Base-by-base conservation (phyloP, 148 eudicot genomes). In the Heliosperma pusillum region DNA sequence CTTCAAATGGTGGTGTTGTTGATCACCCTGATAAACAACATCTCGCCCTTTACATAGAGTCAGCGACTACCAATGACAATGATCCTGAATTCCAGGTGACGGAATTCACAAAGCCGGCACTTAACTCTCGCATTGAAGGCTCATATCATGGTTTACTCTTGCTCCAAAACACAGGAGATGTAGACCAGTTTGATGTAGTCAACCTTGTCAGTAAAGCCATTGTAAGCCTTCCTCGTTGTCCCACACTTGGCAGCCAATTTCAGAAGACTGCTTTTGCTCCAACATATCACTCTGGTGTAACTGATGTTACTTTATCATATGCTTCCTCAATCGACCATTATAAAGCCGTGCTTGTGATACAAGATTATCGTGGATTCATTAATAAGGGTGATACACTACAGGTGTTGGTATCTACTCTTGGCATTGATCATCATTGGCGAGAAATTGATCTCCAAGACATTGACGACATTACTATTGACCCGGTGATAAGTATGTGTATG, bases 271-370 rank as follows among this genome's bases (percentile, higher is more conserved):
- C n/a, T n/a, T n/a, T n/a, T n/a, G n/a, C n/a, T n/a, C n/a, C n/a
- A n/a, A n/a, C n/a, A n/a, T n/a, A n/a, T n/a, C n/a, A n/a, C n/a
- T n/a, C n/a, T n/a, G 0, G 1, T 7, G 27, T 2, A 56, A 0
- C 10, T 22, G 27, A 7, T 58, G n/a, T 4, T 57, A 20, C 65
- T 30, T 33, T 72, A 10, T 30, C 52, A 20, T 72, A 33, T 53
- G 33, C 50, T 36, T 30, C 75, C 15, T 56, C 52, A 7, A 3
- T 22, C 50, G 52, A 24, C 52, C 52, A 19, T n/a, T 72, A 30
- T 16, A 72, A 72, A 58, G 75, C 58, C 3, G 65, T 58, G 65
- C 27, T 8, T 75, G 87, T 85, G 5, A n/a, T n/a, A n/a, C n/a
- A n/a, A n/a, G 22, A 2, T 70, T 6, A 26, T 19, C 21, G 16